Evolutionary conservation across 2,329 filamentous ascomycete species (phyloP).

Genomic region (Xylaria sp.): DNA sequence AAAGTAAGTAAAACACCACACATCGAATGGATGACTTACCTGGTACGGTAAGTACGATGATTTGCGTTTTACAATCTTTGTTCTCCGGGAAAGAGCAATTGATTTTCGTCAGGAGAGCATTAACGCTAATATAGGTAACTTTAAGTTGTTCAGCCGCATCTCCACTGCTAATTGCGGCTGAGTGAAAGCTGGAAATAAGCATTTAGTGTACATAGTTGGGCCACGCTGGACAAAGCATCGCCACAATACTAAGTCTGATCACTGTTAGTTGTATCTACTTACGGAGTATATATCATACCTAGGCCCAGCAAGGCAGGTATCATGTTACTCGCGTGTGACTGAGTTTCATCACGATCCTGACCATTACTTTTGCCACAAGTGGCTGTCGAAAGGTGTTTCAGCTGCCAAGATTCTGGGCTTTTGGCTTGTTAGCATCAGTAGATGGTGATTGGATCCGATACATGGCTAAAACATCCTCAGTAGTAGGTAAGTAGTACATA

Average conservation of each 20-base stretch:
- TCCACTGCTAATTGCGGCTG: slow-evolving; percentile 20
- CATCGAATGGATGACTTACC: neutral
- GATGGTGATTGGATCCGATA: too few relatives aligned
- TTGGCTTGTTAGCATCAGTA: neutral
- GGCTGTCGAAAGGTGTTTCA: slow-evolving; percentile 19
- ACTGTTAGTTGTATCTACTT: too few relatives aligned
- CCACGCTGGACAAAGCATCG: neutral
- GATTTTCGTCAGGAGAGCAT: neutral
- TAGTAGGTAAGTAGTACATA: neutral
- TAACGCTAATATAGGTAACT: neutral
- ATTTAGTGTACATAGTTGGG: too few relatives aligned
- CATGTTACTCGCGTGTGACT: neutral
- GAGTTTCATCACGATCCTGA: neutral
- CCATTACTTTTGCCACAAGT: neutral
- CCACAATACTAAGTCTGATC: too few relatives aligned
- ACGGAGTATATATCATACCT: neutral
- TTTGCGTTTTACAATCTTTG: slow-evolving; percentile 2
- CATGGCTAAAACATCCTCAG: too few relatives aligned
- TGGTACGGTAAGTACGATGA: neutral
- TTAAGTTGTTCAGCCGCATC: slow-evolving; percentile 23
- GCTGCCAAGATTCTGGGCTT: slow-evolving; percentile 30
- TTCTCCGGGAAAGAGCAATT: neutral
- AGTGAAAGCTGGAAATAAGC: slow-evolving; percentile 6
- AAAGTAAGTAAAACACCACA: slow-evolving; percentile 4
- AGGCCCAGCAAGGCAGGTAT: neutral